Conservation (phyloP, 2,329 filamentous ascomycete species). For the Fusarium phyllophilum region DNA sequence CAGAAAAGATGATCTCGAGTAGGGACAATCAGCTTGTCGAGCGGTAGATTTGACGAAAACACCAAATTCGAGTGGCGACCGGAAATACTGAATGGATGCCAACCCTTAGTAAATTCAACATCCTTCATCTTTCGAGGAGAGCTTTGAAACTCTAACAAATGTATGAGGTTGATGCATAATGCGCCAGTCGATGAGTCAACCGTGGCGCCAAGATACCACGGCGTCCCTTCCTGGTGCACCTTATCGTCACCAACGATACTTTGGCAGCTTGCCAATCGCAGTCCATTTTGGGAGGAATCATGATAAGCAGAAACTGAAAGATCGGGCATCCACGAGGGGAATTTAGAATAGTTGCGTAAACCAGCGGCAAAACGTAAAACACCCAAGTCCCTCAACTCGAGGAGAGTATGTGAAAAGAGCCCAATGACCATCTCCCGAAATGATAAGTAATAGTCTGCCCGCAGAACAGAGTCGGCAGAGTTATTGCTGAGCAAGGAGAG, state of each 20-base stretch:
- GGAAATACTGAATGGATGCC: background rate
- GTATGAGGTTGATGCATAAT: background rate
- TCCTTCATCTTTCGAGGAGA: background rate
- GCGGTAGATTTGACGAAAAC: background rate
- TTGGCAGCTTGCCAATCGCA: background rate
- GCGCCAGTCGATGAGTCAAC: background rate
- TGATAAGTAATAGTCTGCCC: background rate
- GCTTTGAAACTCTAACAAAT: background rate
- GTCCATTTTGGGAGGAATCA: background rate
- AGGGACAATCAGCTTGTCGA: background rate
- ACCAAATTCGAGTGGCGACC: background rate
- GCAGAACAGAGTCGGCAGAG: background rate
- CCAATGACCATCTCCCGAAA: background rate
- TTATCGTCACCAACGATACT: background rate
- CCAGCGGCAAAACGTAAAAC: background rate
- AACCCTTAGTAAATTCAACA: fast-evolving
- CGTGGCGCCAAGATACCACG: background rate
- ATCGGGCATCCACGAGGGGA: background rate
- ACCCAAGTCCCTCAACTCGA: background rate
- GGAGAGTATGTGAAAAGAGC: background rate
- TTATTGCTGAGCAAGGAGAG: background rate
- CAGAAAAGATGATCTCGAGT: background rate
- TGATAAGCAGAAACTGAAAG: background rate
- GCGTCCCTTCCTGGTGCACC: background rate
- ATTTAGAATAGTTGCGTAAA: background rate